Base-by-base conservation (phyloP, 73 alveolate species). In the Symbiodinium natans region DNA sequence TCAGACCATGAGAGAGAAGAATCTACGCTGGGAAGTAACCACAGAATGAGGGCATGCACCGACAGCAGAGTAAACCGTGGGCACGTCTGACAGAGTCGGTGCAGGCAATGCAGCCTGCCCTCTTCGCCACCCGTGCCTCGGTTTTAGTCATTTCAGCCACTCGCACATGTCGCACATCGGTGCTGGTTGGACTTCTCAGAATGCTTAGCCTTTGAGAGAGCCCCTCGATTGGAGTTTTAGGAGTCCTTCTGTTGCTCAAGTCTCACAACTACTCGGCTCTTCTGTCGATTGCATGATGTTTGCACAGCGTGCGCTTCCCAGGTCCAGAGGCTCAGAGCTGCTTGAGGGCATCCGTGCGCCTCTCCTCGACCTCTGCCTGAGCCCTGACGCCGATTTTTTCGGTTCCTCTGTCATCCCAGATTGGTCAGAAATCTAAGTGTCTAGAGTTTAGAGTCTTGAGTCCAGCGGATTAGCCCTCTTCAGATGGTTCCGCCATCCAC, bases 401-500 rank as follows among this genome's bases (percentile, higher is more conserved):
- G n/a, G n/a, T n/a, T n/a, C n/a, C n/a, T n/a, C n/a, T n/a, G n/a
- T n/a, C n/a, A n/a, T n/a, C n/a, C n/a, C n/a, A 63, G 80, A 63
- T 9, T 9, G 59, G 21, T 46, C 59, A 13, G 59, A 13, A 46
- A 9, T 13, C 13, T 46, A 46, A 46, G 59, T 6, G 21, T 46
- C 13, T 46, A 6, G 59, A 13, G 6, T 46, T 46, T 13, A 46
- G 6, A n/a, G n/a, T n/a, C n/a, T n/a, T n/a, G n/a, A n/a, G n/a
- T n/a, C n/a, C n/a, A n/a, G n/a, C n/a, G n/a, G 8, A 1, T 13
- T 46, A 23, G 31, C 29, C 36, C 27, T 25, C 80, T 36, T 63
- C 80, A 63, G 80, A 63, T 63, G 80, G 80, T 63, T 23, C 80
- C 80, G 80, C 80, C 80, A 63, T 63, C 80, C 38, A 63, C 80